Evolutionary conservation across 202 grass and related monocot species (phyloP), one percentile per base, ranked within the genome.

Genomic region (Bolboschoenoplectus hybrid): DNA sequence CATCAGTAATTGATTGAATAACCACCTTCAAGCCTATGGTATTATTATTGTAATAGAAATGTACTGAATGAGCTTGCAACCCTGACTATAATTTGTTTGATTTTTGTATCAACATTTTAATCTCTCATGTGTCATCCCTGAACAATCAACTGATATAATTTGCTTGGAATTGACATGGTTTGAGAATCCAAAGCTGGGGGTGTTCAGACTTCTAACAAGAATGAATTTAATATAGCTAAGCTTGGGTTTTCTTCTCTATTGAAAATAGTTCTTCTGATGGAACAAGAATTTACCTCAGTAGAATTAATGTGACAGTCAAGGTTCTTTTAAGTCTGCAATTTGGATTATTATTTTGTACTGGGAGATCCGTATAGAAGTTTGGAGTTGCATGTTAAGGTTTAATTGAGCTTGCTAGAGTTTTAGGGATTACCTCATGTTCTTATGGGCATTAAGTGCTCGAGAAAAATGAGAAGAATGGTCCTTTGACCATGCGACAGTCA

Each of bases 271-370:
- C 14, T 45, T n/a, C 41, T 20, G 9, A 12, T 32, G 4, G 70
- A 49, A 49, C 44, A 50, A 6, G 3, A 47, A n/a, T n/a, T 41
- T 70, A 44, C 13, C 40, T 1, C 36, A 45, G 16, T 44, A 45
- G 49, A 11, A 77, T 38, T 77, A 16, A 16, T 74, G 73, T 8
- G 50, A 36, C 26, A 19, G 16, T n/a, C 16, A 17, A 60, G 56
- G 56, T 61, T 60, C 9, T 80, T 17, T 41, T 57, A 58, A n/a
- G 3, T 57, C 13, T 79, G 75, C 34, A 79, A n/a, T 79, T 79
- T 41, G 52, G 52, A 79, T 79, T 9, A n/a, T 40, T 75, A 7
- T 38, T 36, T 58, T n/a, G 35, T 40, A 41, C 14, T 36, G 12
- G 11, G 4, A 58, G 51, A 2, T 19, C 41, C 34, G 61, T 19